Evolutionary conservation across 2,329 filamentous ascomycete genomes (phyloP), one percentile per base, ranked within the genome.

Genomic region (Didymella arachidicola): DNA sequence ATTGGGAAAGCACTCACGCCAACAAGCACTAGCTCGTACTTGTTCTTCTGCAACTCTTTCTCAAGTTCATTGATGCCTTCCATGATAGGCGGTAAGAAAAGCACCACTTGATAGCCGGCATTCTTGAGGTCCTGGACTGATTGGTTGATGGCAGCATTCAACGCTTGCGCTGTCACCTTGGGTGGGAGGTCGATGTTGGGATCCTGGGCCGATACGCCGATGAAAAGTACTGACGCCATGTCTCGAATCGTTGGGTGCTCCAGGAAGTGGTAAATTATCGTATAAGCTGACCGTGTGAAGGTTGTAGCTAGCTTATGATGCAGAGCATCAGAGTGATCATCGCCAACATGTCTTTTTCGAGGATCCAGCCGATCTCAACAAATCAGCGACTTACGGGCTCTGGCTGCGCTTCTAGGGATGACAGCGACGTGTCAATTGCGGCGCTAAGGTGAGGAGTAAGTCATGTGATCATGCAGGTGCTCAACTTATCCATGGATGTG

Each of bases 401-500:
- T 25, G 34, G 10, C 12, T 36, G 26, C 14, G 14, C 3, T 18
- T 14, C 16, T n/a, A 29, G 22, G 22, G 22, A 14, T 11, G 19
- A 51, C 12, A 2, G 39, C 34, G 39, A 39, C 48, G 38, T 51
- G n/a, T 27, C 12, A 11, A 6, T 43, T 12, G 1, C 11, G 19
- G 18, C 48, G 39, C 48, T 27, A 51, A 51, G 48, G 14, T 43
- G 48, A 51, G 48, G 48, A 43, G 39, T 36, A 43, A 30, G 12
- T 41, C 39, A 43, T 29, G 48, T 51, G 48, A 51, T n/a, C 27
- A 43, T 14, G 19, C 41, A 7, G n/a, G 19, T 27, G 22, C 22
- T 18, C 2, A 25, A 10, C 29, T 16, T n/a, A 47, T n/a, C n/a
- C n/a, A n/a, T n/a, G n/a, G n/a, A n/a, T 47, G 7, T 38, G 19